phyloP scores from a whole-genome alignment of 768 basidiomycete genomes.

The Mycena sanguinolenta region DNA sequence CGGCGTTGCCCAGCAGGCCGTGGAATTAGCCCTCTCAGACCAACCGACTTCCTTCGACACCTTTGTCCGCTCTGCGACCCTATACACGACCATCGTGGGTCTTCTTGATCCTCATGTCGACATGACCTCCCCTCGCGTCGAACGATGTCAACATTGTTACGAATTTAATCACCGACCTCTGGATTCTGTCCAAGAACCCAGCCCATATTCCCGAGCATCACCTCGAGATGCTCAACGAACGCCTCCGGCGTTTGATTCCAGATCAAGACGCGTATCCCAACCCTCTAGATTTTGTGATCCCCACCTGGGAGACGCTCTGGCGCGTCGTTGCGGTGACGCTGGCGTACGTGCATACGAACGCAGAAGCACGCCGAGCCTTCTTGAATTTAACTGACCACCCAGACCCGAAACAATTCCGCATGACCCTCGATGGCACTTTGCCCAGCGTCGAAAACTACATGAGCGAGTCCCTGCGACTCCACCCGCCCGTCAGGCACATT shows the following conservation, averaged over 20 bases:
- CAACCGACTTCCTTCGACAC: conserved; percentile 47
- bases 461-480: no score
- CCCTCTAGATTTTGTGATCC: conserved; percentile 50
- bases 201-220: conserved; percentile 46
- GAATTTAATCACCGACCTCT: no score
- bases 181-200: conserved; percentile 59
- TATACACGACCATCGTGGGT: conserved; percentile 57
- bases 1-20: conserved; percentile 47
- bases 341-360: conserved; percentile 51
- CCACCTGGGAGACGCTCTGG: conserved; percentile 75
- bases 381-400: conserved; percentile 51
- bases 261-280: conserved; percentile 45
- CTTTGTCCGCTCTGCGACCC: conserved; percentile 60
- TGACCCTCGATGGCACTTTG: conserved; percentile 2
- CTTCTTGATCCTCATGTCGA: conserved; percentile 53
- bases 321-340: conserved; percentile 64
- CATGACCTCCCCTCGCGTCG: conserved; percentile 44
- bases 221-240: conserved; percentile 50
- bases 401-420: conserved; percentile 45
- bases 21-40: conserved; percentile 41
- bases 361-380: conserved; percentile 46
- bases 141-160: conserved; percentile 50
- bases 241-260: conserved; percentile 58
- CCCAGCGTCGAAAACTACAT: conserved; percentile 42
- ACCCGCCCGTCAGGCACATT: conserved; percentile 64